phyloP scores from a whole-genome alignment of 2,329 filamentous ascomycete species.

The Pseudonectria foliicola region DNA sequence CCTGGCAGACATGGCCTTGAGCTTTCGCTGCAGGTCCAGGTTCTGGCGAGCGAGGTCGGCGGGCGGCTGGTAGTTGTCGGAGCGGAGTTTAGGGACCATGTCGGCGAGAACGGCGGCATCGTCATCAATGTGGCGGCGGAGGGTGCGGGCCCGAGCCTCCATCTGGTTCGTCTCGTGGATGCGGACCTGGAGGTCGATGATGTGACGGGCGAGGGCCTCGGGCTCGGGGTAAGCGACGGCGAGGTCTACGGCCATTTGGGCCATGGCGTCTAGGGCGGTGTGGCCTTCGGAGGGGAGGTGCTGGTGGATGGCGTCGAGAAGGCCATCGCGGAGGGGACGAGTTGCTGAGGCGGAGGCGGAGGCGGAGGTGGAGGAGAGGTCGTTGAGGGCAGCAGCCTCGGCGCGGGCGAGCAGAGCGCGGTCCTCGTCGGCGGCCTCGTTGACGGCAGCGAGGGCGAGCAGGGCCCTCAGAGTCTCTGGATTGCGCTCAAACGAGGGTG shows the following conservation, averaged over 20 bases:
- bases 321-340: slow-evolving; percentile 24
- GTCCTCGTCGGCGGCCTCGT: slow-evolving; percentile 73
- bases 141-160: slow-evolving; percentile 43
- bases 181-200: slow-evolving; percentile 50
- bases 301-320: slow-evolving; percentile 48
- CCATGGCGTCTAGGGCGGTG: slow-evolving; percentile 50
- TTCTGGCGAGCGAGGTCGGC: slow-evolving; percentile 60
- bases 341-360: neutral
- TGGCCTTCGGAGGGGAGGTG: slow-evolving; percentile 48
- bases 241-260: slow-evolving; percentile 42
- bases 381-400: slow-evolving; percentile 52
- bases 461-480: slow-evolving; percentile 72
- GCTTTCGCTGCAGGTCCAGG: slow-evolving; percentile 63
- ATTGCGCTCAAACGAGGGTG: slow-evolving; percentile 79
- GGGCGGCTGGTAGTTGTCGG: slow-evolving; percentile 45
- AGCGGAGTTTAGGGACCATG: slow-evolving; percentile 36
- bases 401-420: slow-evolving; percentile 48
- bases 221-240: slow-evolving; percentile 42
- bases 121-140: slow-evolving; percentile 48
- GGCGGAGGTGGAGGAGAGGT: slow-evolving; percentile 32
- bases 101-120: slow-evolving; percentile 37
- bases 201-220: slow-evolving; percentile 40
- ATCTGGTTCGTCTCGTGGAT: slow-evolving; percentile 50
- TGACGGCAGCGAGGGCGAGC: slow-evolving; percentile 64
- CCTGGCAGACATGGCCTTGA: slow-evolving; percentile 59